Base-by-base conservation (phyloP, 768 basidiomycete species). In the Xerocomus brunneocitrinus region DNA sequence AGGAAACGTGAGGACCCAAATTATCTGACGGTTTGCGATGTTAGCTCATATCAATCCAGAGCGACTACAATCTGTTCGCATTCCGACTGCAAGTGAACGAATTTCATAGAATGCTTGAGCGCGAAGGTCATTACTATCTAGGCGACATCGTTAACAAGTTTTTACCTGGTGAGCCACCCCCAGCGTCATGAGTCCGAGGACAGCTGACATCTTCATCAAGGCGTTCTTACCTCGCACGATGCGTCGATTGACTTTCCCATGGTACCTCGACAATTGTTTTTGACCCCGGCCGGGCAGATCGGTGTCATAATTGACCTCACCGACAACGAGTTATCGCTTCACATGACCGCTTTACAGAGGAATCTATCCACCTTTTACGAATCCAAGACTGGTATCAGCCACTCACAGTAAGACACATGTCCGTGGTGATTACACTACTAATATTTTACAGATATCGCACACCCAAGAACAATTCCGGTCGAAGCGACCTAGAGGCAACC, bases 101-200 rank as follows among this genome's bases (percentile, higher is more conserved):
- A 24, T 65, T 69, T 5, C 76, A 78, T 8, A 69, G 67, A 10
- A 54, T 67, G 3, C 73, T 95, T 32, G 84, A 85, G 55, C 75
- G 77, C 10, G 78, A 82, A 47, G 94, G 93, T 0, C 73, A 74
- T 47, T 93, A 83, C 66, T 80, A 91, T 60, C 58, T 90, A 2
- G 89, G 83, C 12, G 93, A 95, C 58, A 70, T 86, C 41, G 81
- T 93, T 30, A 89, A 84, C 54, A 87, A 84, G 61, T 83, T 97
- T 59, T 65, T 88, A 19, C 73, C 78, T 58, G 89, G 88, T 86
- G 63, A 48, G 71, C 25, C 14, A 44, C 22, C 2, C 27, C n/a
- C 7, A 5, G 1, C 32, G 8, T 24, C 12, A 30, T 16, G 31
- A 22, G 24, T 8, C 12, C 30, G 5, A 36, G 10, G 14, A 36